A percentile compares a stretch with the other conserved stretches of the same genome.
Conservation (phyloP, 345 rosid species). For the Anastatica hierochuntica region DNA sequence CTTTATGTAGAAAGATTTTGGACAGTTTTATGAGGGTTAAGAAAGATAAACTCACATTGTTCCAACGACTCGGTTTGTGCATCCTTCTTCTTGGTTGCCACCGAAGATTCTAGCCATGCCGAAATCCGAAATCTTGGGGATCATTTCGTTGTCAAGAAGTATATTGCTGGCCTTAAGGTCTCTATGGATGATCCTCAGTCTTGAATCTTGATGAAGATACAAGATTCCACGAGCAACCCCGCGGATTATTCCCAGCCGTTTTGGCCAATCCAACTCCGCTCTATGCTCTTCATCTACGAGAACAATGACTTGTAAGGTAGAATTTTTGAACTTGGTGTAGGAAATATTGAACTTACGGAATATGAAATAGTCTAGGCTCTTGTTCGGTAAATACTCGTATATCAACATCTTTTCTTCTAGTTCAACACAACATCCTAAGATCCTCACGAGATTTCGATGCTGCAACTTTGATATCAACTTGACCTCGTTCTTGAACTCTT, state of each 20-base stretch:
- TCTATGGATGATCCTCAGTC: conserved; percentile 30
- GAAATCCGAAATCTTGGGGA: conserved; percentile 24
- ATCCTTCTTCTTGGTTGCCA: conserved; percentile 17
- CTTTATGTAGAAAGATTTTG: neutral
- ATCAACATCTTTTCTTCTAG: no score
- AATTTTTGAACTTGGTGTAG: no score
- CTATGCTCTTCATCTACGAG: no score
- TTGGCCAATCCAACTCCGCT: no score
- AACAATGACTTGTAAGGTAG: no score
- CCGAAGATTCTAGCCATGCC: conserved; percentile 25
- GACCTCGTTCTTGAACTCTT: no score
- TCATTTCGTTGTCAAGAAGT: conserved; percentile 24
- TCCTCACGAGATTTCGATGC: conserved; percentile 24
- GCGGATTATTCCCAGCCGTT: neutral
- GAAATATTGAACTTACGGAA: no score
- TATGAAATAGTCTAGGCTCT: no score
- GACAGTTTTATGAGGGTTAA: neutral
- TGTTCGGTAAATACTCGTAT: no score
- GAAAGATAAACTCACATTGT: conserved; percentile 21
- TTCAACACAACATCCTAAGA: conserved; percentile 12
- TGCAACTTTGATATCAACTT: conserved; percentile 19
- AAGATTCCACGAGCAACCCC: conserved; percentile 30
- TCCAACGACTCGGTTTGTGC: conserved; percentile 17
- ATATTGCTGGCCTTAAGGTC: no score
- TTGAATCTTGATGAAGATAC: conserved; percentile 39